These are phyloP conservation scores for Pythium folliculosum DNA, from an alignment of 352 stramenopile genomes.

Conservation along the genomic window DNA sequence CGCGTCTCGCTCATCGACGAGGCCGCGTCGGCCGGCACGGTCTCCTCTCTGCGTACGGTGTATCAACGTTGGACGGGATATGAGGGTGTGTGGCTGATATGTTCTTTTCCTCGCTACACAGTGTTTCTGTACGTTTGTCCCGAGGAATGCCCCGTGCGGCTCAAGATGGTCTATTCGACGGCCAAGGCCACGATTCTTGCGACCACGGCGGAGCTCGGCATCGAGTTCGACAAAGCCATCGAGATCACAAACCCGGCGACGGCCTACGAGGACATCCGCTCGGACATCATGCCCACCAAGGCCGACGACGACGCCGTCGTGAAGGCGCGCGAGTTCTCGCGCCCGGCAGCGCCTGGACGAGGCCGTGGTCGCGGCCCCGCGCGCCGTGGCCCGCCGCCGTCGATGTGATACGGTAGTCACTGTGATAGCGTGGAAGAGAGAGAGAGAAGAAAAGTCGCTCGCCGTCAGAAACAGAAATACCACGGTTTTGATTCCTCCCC, in stretches of 20 bases:
- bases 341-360: constrained; percentile 65
- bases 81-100: not conserved
- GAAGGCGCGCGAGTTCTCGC: constrained; percentile 73
- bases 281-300: constrained; percentile 52
- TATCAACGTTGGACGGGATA: not conserved
- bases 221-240: constrained; percentile 79
- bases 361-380: constrained; percentile 54
- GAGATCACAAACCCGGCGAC: constrained; percentile 70
- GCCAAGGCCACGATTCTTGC: constrained; percentile 85
- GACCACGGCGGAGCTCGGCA: constrained; percentile 56
- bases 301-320: constrained; percentile 53
- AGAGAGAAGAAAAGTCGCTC: not conserved
- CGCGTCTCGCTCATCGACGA: constrained; percentile 39
- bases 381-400: constrained; percentile 35
- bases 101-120: constrained; percentile 28
- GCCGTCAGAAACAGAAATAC: not conserved
- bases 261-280: constrained; percentile 66
- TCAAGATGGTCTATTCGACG: constrained; percentile 93
- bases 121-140: constrained; percentile 92
- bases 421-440: not conserved
- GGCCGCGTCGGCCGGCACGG: constrained; percentile 26
- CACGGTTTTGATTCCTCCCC: not conserved
- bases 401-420: not conserved
- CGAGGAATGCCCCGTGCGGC: constrained; percentile 78
- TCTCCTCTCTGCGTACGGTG: constrained; percentile 26